Percentiles rank a stretch among this genome's conserved stretches.
Conservation (phyloP, 805 yeast genomes). For the Cyberlindnera veronae region DNA sequence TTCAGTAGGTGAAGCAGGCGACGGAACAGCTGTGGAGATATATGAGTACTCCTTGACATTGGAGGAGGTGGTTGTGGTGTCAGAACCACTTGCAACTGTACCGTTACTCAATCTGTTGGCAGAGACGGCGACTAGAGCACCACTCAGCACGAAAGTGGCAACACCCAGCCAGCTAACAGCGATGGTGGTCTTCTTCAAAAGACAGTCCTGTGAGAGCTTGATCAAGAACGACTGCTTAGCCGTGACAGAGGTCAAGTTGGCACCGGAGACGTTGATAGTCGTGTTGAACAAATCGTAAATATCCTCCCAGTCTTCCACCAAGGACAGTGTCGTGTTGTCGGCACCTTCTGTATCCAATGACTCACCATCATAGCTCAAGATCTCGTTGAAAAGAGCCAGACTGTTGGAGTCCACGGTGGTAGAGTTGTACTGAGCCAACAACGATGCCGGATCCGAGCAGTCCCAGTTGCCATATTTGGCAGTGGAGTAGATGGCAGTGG, state of each 20-base stretch:
- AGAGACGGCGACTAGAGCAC: conserved; percentile 5
- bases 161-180: conserved; percentile 14
- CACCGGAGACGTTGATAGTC: conserved; percentile 8
- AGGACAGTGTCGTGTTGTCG: conserved; percentile 2
- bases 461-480: conserved; percentile 28
- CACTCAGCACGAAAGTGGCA: conserved; percentile 13
- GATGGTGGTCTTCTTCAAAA: conserved; percentile 16
- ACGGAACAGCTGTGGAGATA: not conserved
- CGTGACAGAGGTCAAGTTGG: conserved; percentile 10
- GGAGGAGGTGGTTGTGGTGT: not conserved
- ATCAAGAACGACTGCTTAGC: conserved; percentile 13
- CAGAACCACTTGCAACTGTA: not conserved
- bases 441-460: conserved; percentile 23
- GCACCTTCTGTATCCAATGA: not conserved
- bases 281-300: conserved; percentile 5
- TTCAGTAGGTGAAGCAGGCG: not conserved
- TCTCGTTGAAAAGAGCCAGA: conserved; percentile 3
- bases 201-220: conserved; percentile 17
- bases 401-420: conserved; percentile 15
- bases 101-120: conserved; percentile 11
- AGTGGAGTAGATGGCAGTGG: conserved; percentile 23
- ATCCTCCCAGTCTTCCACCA: conserved; percentile 2
- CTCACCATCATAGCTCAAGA: conserved; percentile 4
- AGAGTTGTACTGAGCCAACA: conserved; percentile 27
- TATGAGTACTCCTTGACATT: no score